Conservation (phyloP, 2,329 filamentous ascomycete species). For the Magnaporthiopsis incrustans region DNA sequence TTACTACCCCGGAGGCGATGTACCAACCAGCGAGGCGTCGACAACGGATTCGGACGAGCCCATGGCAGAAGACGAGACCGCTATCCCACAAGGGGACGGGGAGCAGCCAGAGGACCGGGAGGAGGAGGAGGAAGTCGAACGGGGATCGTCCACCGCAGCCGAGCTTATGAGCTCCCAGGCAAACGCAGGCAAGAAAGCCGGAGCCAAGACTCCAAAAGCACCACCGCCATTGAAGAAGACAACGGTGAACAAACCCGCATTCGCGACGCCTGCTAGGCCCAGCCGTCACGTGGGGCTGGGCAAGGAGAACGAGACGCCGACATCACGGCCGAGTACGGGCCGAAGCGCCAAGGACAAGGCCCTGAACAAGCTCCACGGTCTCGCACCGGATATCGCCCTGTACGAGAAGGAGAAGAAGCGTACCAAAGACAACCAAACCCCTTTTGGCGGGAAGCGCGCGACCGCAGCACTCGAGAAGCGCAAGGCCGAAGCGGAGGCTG, state of each 20-base stretch:
- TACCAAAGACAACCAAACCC: slow-evolving; percentile 36
- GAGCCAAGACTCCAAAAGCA: slow-evolving; percentile 13
- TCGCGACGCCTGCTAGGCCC: slow-evolving; percentile 31
- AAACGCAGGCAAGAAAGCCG: slow-evolving; percentile 9
- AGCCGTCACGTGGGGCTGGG: slow-evolving; percentile 45
- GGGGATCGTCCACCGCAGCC: slow-evolving; percentile 11
- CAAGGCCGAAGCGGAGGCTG: slow-evolving; percentile 25
- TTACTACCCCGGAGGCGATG: slow-evolving; percentile 58
- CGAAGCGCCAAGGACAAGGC: slow-evolving; percentile 86
- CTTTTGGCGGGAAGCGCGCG: slow-evolving; percentile 57
- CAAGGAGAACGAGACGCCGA: slow-evolving; percentile 79
- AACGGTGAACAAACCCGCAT: slow-evolving; percentile 12
- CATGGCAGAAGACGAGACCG: background rate
- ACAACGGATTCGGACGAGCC: background rate
- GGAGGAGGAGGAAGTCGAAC: slow-evolving; percentile 11
- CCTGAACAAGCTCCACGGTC: slow-evolving; percentile 62
- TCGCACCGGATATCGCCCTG: slow-evolving; percentile 77
- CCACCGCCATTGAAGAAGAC: slow-evolving; percentile 4
- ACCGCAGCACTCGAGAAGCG: slow-evolving; percentile 50
- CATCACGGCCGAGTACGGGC: slow-evolving; percentile 52
- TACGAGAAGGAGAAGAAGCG: slow-evolving; percentile 94
- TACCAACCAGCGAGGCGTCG: slow-evolving; percentile 16
- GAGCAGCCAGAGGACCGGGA: slow-evolving; percentile 31
- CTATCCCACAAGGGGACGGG: slow-evolving; percentile 19
- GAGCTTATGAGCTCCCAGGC: slow-evolving; percentile 1